These are phyloP conservation scores for Kwoniella dendrophila DNA, from an alignment of 768 basidiomycete genomes.

Conservation along the genomic window DNA sequence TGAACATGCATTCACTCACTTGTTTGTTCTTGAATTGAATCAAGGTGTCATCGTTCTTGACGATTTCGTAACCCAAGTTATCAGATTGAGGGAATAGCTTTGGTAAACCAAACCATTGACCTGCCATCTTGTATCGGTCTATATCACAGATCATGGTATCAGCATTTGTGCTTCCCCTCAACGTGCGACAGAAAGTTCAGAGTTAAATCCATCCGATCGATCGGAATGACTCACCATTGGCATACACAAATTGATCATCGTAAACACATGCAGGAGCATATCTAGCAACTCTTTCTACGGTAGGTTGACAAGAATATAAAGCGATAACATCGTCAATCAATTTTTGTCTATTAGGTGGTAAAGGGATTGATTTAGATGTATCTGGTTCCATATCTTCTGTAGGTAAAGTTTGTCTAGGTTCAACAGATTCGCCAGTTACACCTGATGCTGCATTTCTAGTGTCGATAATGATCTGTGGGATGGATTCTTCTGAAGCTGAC, in stretches of 20 bases:
- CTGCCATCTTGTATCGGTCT: slow-evolving; percentile 58
- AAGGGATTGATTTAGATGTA: slow-evolving; percentile 56
- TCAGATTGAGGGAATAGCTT: slow-evolving; percentile 57
- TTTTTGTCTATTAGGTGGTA: slow-evolving; percentile 57
- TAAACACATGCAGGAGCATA: slow-evolving; percentile 54
- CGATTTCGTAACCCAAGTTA: slow-evolving; percentile 57
- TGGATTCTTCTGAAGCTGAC: slow-evolving; percentile 29
- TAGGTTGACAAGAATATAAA: slow-evolving; percentile 58
- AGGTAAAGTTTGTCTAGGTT: slow-evolving; percentile 56
- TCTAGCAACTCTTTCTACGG: slow-evolving; percentile 57
- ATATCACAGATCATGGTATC: background rate
- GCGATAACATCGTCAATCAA: slow-evolving; percentile 59
- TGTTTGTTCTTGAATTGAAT: slow-evolving; percentile 61
- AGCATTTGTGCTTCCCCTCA: background rate
- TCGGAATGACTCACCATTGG: slow-evolving; percentile 50
- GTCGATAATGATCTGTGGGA: slow-evolving; percentile 44
- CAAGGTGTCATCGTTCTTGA: slow-evolving; percentile 55
- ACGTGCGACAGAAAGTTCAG: background rate
- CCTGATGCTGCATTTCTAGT: slow-evolving; percentile 48
- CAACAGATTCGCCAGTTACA: slow-evolving; percentile 57
- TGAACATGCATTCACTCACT: slow-evolving; percentile 26
- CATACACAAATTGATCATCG: slow-evolving; percentile 58
- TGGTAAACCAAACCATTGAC: slow-evolving; percentile 59
- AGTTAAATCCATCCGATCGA: no score
- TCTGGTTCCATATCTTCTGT: slow-evolving; percentile 55